Evolutionary conservation across 352 stramenopile genomes (phyloP).

Genomic region (Globisporangium alternatum): DNA sequence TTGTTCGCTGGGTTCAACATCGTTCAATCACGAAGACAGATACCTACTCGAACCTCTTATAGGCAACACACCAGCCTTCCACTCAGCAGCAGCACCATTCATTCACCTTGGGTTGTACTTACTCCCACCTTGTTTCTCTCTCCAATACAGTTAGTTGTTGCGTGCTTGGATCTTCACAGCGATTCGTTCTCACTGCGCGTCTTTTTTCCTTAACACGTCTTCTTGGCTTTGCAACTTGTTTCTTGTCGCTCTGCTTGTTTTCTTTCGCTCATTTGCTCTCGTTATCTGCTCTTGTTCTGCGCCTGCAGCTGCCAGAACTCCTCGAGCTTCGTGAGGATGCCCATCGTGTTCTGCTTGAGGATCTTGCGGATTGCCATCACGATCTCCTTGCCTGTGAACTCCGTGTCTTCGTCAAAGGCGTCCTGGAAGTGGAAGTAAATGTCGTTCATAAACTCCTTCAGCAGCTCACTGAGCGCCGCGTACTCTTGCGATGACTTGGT

Average conservation of each 20-base stretch:
- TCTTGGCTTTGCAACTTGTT: neutral
- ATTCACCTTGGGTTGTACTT: neutral
- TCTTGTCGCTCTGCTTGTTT: neutral
- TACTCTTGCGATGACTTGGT: conserved; percentile 53
- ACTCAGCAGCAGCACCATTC: neutral
- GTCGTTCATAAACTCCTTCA: conserved; percentile 88
- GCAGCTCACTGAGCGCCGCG: conserved; percentile 54
- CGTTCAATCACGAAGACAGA: too few relatives aligned
- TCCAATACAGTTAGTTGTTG: conserved; percentile 1
- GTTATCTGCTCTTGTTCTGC: conserved; percentile 16
- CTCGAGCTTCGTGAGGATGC: conserved; percentile 69
- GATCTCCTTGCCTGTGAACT: conserved; percentile 83
- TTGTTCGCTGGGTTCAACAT: too few relatives aligned
- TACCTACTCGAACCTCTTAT: neutral
- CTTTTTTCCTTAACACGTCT: neutral
- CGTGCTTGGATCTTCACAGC: neutral
- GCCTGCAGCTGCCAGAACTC: conserved; percentile 66
- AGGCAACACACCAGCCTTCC: neutral
- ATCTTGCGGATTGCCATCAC: conserved; percentile 82
- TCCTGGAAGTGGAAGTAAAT: conserved; percentile 87
- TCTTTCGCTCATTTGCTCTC: neutral
- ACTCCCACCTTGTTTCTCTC: neutral
- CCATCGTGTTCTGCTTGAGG: conserved; percentile 82
- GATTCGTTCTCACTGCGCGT: conserved; percentile 5
- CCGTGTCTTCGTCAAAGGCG: conserved; percentile 77